A percentile compares a stretch with the other conserved stretches of the same genome.
Conservation (phyloP, 768 basidiomycete genomes). For the Chalciporus chontae region DNA sequence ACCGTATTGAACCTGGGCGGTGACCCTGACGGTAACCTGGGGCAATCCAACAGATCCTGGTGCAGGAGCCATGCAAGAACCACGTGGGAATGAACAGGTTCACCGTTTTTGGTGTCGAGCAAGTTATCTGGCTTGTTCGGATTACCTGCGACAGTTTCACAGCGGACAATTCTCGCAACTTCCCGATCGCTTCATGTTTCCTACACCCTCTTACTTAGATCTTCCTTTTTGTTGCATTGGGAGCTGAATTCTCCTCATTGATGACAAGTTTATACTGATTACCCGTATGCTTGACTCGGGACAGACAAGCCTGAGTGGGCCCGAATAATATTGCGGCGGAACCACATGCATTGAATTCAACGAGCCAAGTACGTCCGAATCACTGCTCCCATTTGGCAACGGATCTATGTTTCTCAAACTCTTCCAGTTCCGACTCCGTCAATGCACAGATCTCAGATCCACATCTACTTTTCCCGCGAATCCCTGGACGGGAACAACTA, state of each 20-base stretch:
- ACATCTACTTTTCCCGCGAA: conserved; percentile 31
- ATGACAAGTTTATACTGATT: conserved; percentile 12
- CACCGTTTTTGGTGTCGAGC: conserved; percentile 17
- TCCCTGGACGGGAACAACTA: conserved; percentile 29
- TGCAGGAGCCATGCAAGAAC: conserved; percentile 20
- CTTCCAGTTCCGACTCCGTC: conserved; percentile 23
- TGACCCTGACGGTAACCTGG: conserved; percentile 7
- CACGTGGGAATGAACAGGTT: conserved; percentile 23
- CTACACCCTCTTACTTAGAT: not conserved
- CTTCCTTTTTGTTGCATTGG: too few relatives aligned
- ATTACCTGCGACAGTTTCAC: conserved; percentile 12
- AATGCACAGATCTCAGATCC: conserved; percentile 32
- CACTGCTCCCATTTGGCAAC: conserved; percentile 22
- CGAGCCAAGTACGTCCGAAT: conserved; percentile 22
- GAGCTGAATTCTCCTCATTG: too few relatives aligned
- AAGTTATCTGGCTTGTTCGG: conserved; percentile 8
- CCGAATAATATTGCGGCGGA: too few relatives aligned
- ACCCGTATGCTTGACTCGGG: conserved; percentile 6
- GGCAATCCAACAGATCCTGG: conserved; percentile 7
- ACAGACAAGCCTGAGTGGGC: not conserved
- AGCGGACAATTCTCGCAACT: conserved; percentile 14
- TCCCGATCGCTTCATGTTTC: conserved; percentile 17
- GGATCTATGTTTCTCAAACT: conserved; percentile 32
- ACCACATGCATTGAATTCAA: not conserved
- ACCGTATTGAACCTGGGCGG: conserved; percentile 10